phyloP scores from a whole-genome alignment of 1,284 basidiomycete genomes.

The Leccinum fuscescens region DNA sequence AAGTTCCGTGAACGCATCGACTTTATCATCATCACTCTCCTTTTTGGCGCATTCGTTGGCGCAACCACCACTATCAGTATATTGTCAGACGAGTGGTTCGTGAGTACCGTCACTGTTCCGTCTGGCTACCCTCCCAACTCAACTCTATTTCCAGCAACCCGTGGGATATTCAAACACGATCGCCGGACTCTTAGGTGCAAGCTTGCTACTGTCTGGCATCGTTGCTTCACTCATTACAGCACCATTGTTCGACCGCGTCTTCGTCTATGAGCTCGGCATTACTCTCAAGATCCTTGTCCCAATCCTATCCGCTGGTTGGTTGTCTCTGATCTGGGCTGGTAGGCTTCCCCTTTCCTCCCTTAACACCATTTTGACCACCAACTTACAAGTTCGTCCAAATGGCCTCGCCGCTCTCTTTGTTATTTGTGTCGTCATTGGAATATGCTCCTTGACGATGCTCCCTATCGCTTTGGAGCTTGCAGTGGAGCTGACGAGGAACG shows the following conservation, averaged over 20 bases:
- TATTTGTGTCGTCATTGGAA: constrained; percentile 66
- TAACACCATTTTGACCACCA: background rate
- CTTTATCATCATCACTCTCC: constrained; percentile 54
- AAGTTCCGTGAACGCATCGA: constrained; percentile 62
- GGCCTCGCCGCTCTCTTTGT: constrained; percentile 58
- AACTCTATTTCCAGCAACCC: constrained; percentile 49
- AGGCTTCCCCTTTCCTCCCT: constrained; percentile 19
- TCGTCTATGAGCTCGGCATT: constrained; percentile 66
- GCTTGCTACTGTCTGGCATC: constrained; percentile 66
- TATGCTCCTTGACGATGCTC: constrained; percentile 62
- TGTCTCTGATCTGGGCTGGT: constrained; percentile 78
- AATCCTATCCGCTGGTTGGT: constrained; percentile 58
- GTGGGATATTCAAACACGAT: constrained; percentile 64
- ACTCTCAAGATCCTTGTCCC: constrained; percentile 62
- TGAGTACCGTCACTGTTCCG: constrained; percentile 32
- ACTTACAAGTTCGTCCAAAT: constrained; percentile 47
- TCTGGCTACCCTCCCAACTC: background rate
- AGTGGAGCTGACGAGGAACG: constrained; percentile 73
- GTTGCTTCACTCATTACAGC: constrained; percentile 62
- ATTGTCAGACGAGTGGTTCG: constrained; percentile 66
- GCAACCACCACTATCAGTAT: constrained; percentile 60
- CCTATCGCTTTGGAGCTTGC: constrained; percentile 74
- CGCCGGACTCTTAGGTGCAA: constrained; percentile 68
- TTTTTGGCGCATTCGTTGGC: constrained; percentile 66
- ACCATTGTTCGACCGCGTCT: constrained; percentile 74